Conservation (phyloP, 352 stramenopile genomes). For the Phytophthora vignae region DNA sequence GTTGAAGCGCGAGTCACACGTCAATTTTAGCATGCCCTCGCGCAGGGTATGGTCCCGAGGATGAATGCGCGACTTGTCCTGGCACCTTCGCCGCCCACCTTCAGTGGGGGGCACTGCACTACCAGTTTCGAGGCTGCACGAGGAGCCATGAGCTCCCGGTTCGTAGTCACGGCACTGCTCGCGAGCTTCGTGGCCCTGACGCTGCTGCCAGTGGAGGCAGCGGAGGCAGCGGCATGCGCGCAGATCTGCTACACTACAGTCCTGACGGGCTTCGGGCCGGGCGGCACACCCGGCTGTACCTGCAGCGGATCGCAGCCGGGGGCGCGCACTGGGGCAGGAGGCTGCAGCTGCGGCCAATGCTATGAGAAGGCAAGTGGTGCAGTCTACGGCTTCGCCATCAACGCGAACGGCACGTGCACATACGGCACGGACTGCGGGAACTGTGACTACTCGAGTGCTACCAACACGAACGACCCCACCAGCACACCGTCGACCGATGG, state of each 20-base stretch:
- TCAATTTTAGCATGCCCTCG: constrained; percentile 3
- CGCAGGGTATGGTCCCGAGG: constrained; percentile 20
- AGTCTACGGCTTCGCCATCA: constrained; percentile 42
- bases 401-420: constrained; percentile 31
- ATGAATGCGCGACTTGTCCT: constrained; percentile 18
- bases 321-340: constrained; percentile 25
- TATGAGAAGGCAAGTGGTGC: constrained; percentile 38
- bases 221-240: constrained; percentile 35
- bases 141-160: constrained; percentile 24
- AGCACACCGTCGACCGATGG: constrained; percentile 2
- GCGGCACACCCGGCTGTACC: constrained; percentile 35
- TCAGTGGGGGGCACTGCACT: constrained; percentile 4
- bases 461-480: neutral
- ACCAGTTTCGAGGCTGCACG: constrained; percentile 21
- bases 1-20: neutral
- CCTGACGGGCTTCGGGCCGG: constrained; percentile 47
- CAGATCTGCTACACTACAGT: constrained; percentile 46
- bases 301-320: constrained; percentile 41
- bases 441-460: constrained; percentile 26
- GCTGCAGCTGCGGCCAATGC: constrained; percentile 54
- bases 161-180: constrained; percentile 20
- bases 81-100: neutral
- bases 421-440: constrained; percentile 43
- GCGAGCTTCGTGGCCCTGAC: constrained; percentile 1
- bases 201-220: neutral